These are phyloP conservation scores for Hordeum marinum DNA, from an alignment of 176 grass and related monocot genomes.

Conservation along the genomic window DNA sequence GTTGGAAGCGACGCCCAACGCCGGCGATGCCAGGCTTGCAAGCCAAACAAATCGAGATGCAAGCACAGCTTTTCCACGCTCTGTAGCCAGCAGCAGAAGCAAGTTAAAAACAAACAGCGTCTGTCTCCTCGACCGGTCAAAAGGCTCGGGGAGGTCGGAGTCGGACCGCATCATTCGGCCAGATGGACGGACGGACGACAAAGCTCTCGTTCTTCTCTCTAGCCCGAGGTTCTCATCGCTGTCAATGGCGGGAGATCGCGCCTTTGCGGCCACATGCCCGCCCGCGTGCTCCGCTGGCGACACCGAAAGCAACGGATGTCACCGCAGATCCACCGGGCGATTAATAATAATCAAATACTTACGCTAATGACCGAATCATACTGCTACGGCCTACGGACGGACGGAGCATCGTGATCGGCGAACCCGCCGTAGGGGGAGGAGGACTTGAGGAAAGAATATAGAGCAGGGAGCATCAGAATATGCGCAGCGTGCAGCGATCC, in stretches of 20 bases:
- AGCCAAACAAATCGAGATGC: neutral
- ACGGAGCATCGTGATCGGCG: neutral
- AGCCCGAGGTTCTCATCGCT: neutral
- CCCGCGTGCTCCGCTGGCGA: neutral
- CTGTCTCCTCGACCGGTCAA: neutral
- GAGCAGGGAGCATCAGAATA: neutral
- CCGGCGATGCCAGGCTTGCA: neutral
- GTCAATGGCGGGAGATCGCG: neutral
- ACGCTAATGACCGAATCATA: neutral
- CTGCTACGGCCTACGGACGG: too few species aligned
- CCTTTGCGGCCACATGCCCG: constrained; percentile 16
- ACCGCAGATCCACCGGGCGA: neutral
- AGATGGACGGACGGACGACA: neutral
- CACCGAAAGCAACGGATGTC: constrained; percentile 13
- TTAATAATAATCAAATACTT: neutral
- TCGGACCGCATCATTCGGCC: neutral
- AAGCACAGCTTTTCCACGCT: neutral
- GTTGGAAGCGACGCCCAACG: neutral
- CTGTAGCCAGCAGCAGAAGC: neutral
- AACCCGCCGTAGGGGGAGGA: neutral
- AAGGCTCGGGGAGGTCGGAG: neutral
- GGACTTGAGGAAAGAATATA: neutral
- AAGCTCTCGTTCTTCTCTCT: neutral
- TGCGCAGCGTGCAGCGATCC: constrained; percentile 9
- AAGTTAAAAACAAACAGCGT: neutral